These are phyloP conservation scores for Mucor piriformis DNA, from an alignment of 371 early-diverging fungal species.

Conservation along the genomic window DNA sequence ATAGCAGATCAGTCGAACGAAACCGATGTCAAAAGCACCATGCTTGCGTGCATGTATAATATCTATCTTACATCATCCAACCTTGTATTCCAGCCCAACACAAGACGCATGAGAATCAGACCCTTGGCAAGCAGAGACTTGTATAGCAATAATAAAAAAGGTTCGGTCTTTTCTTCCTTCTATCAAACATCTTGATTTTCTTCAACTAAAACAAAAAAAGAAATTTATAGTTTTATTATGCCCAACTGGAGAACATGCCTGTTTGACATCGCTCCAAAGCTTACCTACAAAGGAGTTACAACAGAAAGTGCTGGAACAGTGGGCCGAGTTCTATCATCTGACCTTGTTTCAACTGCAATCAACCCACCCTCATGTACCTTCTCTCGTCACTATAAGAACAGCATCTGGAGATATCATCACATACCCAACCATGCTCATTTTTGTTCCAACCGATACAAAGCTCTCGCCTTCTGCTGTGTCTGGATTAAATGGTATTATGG, in stretches of 20 bases:
- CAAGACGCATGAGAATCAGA: constrained; percentile 34
- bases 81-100: constrained; percentile 40
- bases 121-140: constrained; percentile 22
- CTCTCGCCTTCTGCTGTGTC: constrained; percentile 23
- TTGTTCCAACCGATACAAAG: constrained; percentile 36
- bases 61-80: constrained; percentile 38
- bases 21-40: constrained; percentile 1
- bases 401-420: constrained; percentile 22
- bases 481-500: constrained; percentile 32
- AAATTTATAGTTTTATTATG: constrained; percentile 32
- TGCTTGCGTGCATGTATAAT: constrained; percentile 40
- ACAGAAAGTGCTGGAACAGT: constrained; percentile 24
- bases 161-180: constrained; percentile 7
- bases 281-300: constrained; percentile 10
- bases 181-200: background rate
- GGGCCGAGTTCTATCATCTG: constrained; percentile 35
- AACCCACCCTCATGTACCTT: constrained; percentile 7
- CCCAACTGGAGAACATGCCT: constrained; percentile 37
- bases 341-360: constrained; percentile 11
- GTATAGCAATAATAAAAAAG: constrained; percentile 16
- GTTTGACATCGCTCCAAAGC: constrained; percentile 15
- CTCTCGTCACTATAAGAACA: constrained; percentile 26
- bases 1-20: background rate
- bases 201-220: constrained; percentile 5
- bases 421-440: constrained; percentile 39